A percentile compares a stretch with the other conserved stretches of the same genome.
phyloP scores from a whole-genome alignment of 352 stramenopile genomes.

The Pythium dissimile region DNA sequence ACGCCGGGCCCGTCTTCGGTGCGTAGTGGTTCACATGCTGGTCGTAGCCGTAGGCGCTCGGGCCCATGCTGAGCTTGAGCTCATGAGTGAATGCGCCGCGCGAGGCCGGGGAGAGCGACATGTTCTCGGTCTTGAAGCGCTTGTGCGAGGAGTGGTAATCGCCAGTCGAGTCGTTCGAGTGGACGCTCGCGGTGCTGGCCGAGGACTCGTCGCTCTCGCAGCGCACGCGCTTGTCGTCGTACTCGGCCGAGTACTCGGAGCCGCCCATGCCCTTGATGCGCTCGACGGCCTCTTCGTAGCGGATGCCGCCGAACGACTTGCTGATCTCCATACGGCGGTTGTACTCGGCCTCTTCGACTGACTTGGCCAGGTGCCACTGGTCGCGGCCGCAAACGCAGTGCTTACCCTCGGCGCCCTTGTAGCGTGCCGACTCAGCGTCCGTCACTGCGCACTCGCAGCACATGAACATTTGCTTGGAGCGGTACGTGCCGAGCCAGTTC shows the following conservation, averaged over 20 bases:
- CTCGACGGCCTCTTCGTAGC: constrained; percentile 76
- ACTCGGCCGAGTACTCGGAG: constrained; percentile 28
- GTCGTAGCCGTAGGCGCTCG: constrained; percentile 18
- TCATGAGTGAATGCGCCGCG: constrained; percentile 14
- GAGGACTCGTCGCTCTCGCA: constrained; percentile 34
- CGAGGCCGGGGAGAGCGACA: constrained; percentile 3
- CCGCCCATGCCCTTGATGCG: constrained; percentile 57
- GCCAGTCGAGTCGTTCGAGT: constrained; percentile 18
- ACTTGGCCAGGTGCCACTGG: constrained; percentile 82
- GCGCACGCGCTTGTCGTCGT: constrained; percentile 48
- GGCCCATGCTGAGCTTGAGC: constrained; percentile 24
- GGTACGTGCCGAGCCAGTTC: constrained; percentile 84
- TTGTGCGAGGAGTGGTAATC: constrained; percentile 14
- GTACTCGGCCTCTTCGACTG: constrained; percentile 79
- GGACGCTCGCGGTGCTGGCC: constrained; percentile 16
- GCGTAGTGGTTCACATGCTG: constrained; percentile 1
- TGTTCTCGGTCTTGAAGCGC: constrained; percentile 19
- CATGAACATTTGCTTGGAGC: constrained; percentile 83
- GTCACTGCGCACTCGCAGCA: constrained; percentile 80
- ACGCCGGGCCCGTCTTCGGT: not conserved
- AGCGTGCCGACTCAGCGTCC: constrained; percentile 37
- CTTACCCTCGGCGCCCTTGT: constrained; percentile 79
- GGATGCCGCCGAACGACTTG: constrained; percentile 74
- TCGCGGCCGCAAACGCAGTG: constrained; percentile 78
- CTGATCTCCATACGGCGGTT: constrained; percentile 82